These are phyloP conservation scores for Naganishia sp. DNA, from an alignment of 1,284 basidiomycete genomes.

Conservation along the genomic window DNA sequence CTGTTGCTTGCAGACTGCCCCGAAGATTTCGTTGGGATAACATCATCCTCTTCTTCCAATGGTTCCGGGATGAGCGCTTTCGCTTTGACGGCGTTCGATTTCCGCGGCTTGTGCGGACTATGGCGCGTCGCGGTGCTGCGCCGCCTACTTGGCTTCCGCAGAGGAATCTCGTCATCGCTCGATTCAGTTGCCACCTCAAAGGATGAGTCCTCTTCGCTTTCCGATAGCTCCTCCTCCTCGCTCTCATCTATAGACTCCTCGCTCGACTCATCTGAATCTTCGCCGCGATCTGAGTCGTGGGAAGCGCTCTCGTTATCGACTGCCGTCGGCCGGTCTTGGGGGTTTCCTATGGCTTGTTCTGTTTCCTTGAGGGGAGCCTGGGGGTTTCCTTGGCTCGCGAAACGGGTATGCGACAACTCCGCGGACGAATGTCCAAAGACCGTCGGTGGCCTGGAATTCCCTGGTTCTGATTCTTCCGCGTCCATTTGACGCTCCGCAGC, in stretches of 20 bases:
- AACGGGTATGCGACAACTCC: too few species aligned
- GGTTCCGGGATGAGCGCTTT: neutral
- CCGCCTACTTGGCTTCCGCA: constrained; percentile 9
- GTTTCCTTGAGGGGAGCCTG: too few species aligned
- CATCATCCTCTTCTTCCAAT: constrained; percentile 1
- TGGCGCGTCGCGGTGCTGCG: constrained; percentile 5
- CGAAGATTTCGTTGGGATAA: neutral
- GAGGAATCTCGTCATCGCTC: constrained; percentile 13
- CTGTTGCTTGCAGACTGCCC: too few species aligned
- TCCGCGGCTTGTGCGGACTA: constrained; percentile 3
- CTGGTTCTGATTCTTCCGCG: neutral
- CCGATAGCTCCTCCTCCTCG: constrained; percentile 42
- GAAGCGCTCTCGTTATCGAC: neutral
- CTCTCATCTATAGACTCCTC: constrained; percentile 32
- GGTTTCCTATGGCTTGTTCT: too few species aligned
- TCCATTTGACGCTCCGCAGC: too few species aligned
- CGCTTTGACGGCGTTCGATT: neutral
- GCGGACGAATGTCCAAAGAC: neutral
- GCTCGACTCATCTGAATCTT: constrained; percentile 24
- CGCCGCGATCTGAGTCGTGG: constrained; percentile 20
- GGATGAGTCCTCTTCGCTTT: constrained; percentile 40
- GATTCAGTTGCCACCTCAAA: constrained; percentile 35
- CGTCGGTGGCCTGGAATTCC: neutral
- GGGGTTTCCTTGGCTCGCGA: too few species aligned
- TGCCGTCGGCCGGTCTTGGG: too few species aligned